Evolutionary conservation across 2,329 filamentous ascomycete species (phyloP).

Genomic region (Fusarium tanahbumbuense): DNA sequence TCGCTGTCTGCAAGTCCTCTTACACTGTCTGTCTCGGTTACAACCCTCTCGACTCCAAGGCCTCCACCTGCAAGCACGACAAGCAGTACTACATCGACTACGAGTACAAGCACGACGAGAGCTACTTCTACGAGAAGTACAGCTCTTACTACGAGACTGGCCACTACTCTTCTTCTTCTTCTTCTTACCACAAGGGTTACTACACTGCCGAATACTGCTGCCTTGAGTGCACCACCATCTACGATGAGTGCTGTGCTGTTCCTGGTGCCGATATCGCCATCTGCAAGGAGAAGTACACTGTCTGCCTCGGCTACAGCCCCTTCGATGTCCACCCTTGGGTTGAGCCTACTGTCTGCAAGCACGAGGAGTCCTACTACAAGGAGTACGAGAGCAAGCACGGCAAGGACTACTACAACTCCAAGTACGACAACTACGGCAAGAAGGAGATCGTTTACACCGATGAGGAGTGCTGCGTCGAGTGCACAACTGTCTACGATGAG

Average conservation of each 20-base stretch:
- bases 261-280: conserved; percentile 13
- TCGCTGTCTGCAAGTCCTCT: conserved; percentile 14
- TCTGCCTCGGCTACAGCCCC: conserved; percentile 33
- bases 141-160: conserved; percentile 5
- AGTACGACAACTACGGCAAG: conserved; percentile 6
- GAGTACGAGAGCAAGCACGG: conserved; percentile 20
- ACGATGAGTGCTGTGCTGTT: conserved; percentile 26
- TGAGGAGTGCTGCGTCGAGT: conserved; percentile 30
- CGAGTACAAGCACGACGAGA: conserved; percentile 19
- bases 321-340: conserved; percentile 7
- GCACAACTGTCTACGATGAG: conserved; percentile 29
- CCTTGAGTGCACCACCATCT: conserved; percentile 27
- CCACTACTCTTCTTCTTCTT: neutral
- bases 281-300: conserved; percentile 28
- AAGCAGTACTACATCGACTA: conserved; percentile 28
- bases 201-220: conserved; percentile 36
- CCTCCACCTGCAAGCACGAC: conserved; percentile 31
- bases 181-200: conserved; percentile 23
- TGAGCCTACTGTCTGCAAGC: conserved; percentile 28
- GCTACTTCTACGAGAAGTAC: conserved; percentile 22
- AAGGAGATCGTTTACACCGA: neutral
- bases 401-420: conserved; percentile 14
- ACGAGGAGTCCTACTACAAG: conserved; percentile 29
- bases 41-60: conserved; percentile 22
- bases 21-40: conserved; percentile 34